A percentile compares a stretch with the other conserved stretches of the same genome.
These are phyloP conservation scores for Nemania sp. DNA, from an alignment of 2,329 filamentous ascomycete species.

Conservation along the genomic window DNA sequence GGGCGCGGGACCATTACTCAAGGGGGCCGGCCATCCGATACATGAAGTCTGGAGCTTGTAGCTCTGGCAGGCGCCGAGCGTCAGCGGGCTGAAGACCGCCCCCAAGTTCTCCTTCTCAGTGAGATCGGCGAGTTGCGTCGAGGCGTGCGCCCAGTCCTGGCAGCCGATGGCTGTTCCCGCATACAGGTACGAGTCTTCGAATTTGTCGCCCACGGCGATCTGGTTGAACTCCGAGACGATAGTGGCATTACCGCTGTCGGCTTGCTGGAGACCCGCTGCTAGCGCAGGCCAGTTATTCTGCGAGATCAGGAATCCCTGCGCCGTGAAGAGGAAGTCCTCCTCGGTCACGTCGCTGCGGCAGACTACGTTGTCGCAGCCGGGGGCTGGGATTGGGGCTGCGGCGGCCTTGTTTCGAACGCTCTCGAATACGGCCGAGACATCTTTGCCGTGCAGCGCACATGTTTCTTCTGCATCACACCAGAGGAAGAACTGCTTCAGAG, in stretches of 20 bases:
- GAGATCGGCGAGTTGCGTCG: slow-evolving; percentile 32
- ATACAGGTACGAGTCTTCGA: slow-evolving; percentile 32
- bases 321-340: slow-evolving; percentile 41
- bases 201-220: slow-evolving; percentile 31
- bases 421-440: slow-evolving; percentile 32
- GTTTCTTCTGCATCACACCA: slow-evolving; percentile 40
- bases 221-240: slow-evolving; percentile 37
- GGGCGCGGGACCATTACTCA: slow-evolving; percentile 41
- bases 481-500: slow-evolving; percentile 43
- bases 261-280: slow-evolving; percentile 31
- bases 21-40: slow-evolving; percentile 44
- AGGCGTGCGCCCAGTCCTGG: slow-evolving; percentile 42
- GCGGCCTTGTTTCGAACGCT: slow-evolving; percentile 38
- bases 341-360: slow-evolving; percentile 36
- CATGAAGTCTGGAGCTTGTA: slow-evolving; percentile 44
- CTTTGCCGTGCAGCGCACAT: slow-evolving; percentile 39
- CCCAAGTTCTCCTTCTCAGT: slow-evolving; percentile 37
- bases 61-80: slow-evolving; percentile 36
- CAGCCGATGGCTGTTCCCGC: slow-evolving; percentile 42
- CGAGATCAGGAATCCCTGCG: slow-evolving; percentile 38
- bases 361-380: slow-evolving; percentile 37
- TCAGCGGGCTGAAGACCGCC: slow-evolving; percentile 41
- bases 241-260: slow-evolving; percentile 43
- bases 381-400: slow-evolving; percentile 41
- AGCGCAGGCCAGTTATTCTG: slow-evolving; percentile 31